Base-by-base conservation (phyloP, 2,329 filamentous ascomycete genomes). In the Ophiostoma triangulosporum region DNA sequence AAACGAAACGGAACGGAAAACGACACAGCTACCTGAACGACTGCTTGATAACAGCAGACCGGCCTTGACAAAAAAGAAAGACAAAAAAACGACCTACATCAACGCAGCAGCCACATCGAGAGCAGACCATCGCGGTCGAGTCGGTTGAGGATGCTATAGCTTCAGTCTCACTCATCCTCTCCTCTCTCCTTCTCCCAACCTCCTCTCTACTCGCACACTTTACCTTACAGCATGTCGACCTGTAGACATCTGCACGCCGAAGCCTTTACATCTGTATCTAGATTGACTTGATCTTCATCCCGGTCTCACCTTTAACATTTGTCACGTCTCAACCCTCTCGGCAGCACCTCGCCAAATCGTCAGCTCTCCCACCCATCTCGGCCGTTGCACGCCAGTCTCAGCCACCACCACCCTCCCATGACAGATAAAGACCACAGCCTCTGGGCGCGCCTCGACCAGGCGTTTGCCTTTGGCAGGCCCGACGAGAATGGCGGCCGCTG, bases 401-500 rank as follows among this genome's bases (percentile, higher is more conserved):
- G 2, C 20, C 6, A 14, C 11, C 24, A 11, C 20, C n/a, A 38
- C 17, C 33, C 4, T 36, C 33, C n/a, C 17, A 38, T 38, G 35
- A 38, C 35, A 38, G 35, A 38, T 17, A 38, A 38, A 35, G 43
- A 55, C 31, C 33, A 26, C 31, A 31, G 15, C 26, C 54, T 51
- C 32, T 55, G 54, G 53, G 50, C 54, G 20, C 54, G 50, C 31
- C 54, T 55, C 35, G 50, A 55, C 54, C 50, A 52, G 54, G 48
- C 50, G n/a, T 55, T 55, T 35, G 40, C 50, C 32, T 54, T 54
- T 43, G 40, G 50, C 38, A 38, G 14, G 38, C 45, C 53, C 38
- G 49, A 54, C 40, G 53, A 50, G 27, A 48, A 46, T 22, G 48
- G 48, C n/a, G 52, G 36, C 15, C 45, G 8, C 17, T 22, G 48